These are phyloP conservation scores for Silene latifolia DNA, from an alignment of 148 eudicot genomes.

Conservation along the genomic window DNA sequence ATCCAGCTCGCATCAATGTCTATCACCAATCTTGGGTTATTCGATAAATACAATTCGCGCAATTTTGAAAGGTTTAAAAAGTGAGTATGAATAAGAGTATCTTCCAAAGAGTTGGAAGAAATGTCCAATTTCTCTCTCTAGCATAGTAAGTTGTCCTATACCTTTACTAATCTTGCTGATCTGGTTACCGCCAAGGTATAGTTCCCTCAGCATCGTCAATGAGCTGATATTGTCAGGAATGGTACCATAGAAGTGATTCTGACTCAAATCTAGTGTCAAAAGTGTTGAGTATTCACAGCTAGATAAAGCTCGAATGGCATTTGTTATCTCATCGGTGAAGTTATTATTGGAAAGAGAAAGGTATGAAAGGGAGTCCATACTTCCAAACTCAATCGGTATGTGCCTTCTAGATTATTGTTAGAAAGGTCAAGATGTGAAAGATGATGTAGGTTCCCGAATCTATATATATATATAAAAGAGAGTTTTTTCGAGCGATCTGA, in stretches of 20 bases:
- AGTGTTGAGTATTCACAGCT: background rate
- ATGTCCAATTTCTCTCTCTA: constrained; percentile 9
- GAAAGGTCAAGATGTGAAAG: constrained; percentile 13
- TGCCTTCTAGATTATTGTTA: background rate
- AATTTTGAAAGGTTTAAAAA: constrained; percentile 25
- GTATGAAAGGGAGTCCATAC: background rate
- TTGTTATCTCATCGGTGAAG: background rate
- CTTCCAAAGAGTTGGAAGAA: constrained; percentile 26
- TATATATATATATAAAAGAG: too few species aligned
- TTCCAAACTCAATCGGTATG: background rate
- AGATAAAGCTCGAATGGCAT: constrained; percentile 10
- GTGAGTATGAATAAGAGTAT: constrained; percentile 18
- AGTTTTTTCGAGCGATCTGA: too few species aligned
- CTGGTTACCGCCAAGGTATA: constrained; percentile 16
- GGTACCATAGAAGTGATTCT: constrained; percentile 10
- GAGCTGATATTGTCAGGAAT: constrained; percentile 16
- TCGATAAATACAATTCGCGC: constrained; percentile 14
- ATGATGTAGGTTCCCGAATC: background rate
- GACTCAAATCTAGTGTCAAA: constrained; percentile 8
- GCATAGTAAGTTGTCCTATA: constrained; percentile 24
- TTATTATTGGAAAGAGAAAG: constrained; percentile 1
- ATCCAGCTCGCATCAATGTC: constrained; percentile 14
- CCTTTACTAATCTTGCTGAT: constrained; percentile 9
- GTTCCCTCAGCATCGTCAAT: background rate
- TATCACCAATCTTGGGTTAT: constrained; percentile 16